These are phyloP conservation scores for Apiotrichum siamense DNA, from an alignment of 1,284 basidiomycete species.

Conservation along the genomic window DNA sequence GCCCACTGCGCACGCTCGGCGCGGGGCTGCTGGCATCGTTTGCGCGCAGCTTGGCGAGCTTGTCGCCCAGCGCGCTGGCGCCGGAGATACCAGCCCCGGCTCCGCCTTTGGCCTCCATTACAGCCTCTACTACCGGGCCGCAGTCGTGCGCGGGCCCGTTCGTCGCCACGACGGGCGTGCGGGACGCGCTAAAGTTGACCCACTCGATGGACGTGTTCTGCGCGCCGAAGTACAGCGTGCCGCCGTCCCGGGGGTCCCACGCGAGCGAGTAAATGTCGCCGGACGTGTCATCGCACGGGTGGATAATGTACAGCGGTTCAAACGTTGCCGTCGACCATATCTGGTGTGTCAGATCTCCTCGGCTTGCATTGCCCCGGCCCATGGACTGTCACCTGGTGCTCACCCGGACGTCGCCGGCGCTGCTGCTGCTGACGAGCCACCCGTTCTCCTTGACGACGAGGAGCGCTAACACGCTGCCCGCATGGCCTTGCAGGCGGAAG, in stretches of 20 bases:
- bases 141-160: neutral
- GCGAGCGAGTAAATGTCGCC: conserved; percentile 87
- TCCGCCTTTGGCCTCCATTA: too few species aligned
- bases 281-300: conserved; percentile 76
- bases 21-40: neutral
- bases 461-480: conserved; percentile 75
- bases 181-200: conserved; percentile 55
- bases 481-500: conserved; percentile 74
- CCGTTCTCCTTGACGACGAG: conserved; percentile 66
- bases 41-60: neutral
- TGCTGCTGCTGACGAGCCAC: conserved; percentile 74
- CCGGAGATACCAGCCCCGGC: too few species aligned
- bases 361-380: neutral
- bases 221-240: conserved; percentile 74
- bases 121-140: too few species aligned
- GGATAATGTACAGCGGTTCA: conserved; percentile 66
- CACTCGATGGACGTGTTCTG: conserved; percentile 86
- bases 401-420: conserved; percentile 71
- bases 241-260: conserved; percentile 61
- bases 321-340: conserved; percentile 78
- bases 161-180: neutral
- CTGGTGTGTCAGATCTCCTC: conserved; percentile 45
- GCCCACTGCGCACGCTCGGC: conserved; percentile 17
- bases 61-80: neutral
- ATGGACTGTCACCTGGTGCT: conserved; percentile 4